Conservation (phyloP, 257 asterid genomes). For the Petrea volubilis region DNA sequence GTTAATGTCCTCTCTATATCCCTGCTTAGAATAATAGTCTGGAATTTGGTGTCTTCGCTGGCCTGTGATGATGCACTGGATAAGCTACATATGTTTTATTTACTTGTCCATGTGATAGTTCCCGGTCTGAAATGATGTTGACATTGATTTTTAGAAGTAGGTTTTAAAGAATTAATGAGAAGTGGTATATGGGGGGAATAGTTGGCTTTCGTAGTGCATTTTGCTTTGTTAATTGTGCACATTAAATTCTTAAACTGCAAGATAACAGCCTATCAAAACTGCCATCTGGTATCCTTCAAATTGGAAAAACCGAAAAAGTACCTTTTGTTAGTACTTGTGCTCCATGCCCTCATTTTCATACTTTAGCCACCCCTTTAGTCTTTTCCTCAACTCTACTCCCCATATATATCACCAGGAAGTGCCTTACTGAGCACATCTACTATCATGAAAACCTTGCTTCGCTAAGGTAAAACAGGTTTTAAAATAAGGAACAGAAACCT, state of each 20-base stretch:
- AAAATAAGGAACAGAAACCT: not conserved
- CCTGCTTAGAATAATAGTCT: not conserved
- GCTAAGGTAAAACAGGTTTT: not conserved
- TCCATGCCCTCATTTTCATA: slow-evolving; percentile 10
- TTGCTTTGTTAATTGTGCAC: not conserved
- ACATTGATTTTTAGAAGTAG: not conserved
- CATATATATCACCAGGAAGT: not conserved
- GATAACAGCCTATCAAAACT: not conserved
- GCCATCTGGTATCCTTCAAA: not conserved
- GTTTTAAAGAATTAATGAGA: not conserved
- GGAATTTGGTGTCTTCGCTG: not conserved
- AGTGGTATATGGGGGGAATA: not conserved
- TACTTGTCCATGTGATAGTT: not conserved
- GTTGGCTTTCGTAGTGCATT: not conserved
- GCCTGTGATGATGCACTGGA: not conserved
- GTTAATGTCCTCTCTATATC: slow-evolving; percentile 1
- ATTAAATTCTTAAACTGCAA: not conserved
- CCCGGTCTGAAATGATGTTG: not conserved
- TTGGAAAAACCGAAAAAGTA: not conserved
- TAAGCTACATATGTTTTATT: not conserved
- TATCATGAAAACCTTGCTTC: not conserved
- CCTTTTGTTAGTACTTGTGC: not conserved
- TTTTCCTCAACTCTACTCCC: not conserved
- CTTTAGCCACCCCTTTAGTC: not conserved
- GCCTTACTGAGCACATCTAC: slow-evolving; percentile 1